Evolutionary conservation across 1,284 basidiomycete genomes (phyloP).

Genomic region (Agaricales sp.): DNA sequence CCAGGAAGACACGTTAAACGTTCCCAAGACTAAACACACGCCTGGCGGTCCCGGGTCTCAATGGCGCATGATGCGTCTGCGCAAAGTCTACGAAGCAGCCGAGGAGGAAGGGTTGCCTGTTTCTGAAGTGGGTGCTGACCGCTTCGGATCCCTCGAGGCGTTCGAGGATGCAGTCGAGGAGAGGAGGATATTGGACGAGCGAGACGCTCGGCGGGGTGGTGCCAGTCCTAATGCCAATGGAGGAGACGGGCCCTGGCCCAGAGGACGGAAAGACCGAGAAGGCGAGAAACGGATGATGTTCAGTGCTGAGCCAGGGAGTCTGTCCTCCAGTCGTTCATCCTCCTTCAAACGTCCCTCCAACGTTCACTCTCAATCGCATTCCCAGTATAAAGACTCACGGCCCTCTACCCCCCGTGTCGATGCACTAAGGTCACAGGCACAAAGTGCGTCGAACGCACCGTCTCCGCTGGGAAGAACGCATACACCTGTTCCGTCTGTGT

Average conservation of each 20-base stretch:
- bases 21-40: slow-evolving; percentile 41
- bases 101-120: slow-evolving; percentile 72
- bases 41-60: slow-evolving; percentile 88
- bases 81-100: slow-evolving; percentile 81
- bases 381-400: slow-evolving; percentile 40
- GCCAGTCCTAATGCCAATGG: slow-evolving; percentile 27
- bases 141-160: slow-evolving; percentile 77
- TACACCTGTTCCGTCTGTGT: slow-evolving; percentile 83
- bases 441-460: slow-evolving; percentile 37
- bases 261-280: slow-evolving; percentile 17
- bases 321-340: slow-evolving; percentile 62
- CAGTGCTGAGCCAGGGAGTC: slow-evolving; percentile 44
- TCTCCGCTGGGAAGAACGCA: slow-evolving; percentile 44
- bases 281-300: slow-evolving; percentile 60
- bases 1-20: slow-evolving; percentile 40
- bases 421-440: slow-evolving; percentile 32
- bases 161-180: slow-evolving; percentile 89
- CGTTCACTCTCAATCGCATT: slow-evolving; percentile 38
- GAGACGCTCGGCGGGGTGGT: slow-evolving; percentile 43
- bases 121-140: slow-evolving; percentile 81
- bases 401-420: slow-evolving; percentile 18
- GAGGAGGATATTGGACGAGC: slow-evolving; percentile 74
- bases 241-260: slow-evolving; percentile 21
- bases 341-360: slow-evolving; percentile 75
- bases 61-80: slow-evolving; percentile 98